These are phyloP conservation scores for Polyporus tsugae DNA, from an alignment of 1,284 basidiomycete species.

Conservation along the genomic window DNA sequence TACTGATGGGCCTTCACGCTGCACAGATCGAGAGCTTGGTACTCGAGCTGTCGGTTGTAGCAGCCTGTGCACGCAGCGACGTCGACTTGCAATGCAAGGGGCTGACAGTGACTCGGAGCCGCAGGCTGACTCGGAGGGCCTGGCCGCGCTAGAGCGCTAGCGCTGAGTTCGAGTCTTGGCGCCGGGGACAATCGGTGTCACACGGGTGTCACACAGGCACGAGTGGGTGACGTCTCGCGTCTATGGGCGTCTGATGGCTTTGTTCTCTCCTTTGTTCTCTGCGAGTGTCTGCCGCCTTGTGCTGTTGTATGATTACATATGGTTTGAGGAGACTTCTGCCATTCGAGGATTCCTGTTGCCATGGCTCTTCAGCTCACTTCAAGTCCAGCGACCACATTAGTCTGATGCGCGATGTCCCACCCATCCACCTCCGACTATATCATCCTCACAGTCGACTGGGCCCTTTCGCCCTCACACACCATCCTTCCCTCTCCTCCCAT, in stretches of 20 bases:
- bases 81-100: too few species aligned
- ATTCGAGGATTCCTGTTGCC: background rate
- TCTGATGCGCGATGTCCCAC: background rate
- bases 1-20: too few species aligned
- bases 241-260: background rate
- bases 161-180: background rate
- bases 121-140: too few species aligned
- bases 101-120: too few species aligned
- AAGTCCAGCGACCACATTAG: background rate
- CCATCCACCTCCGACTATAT: slow-evolving; percentile 1
- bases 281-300: background rate
- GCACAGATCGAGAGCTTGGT: too few species aligned
- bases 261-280: slow-evolving; percentile 12
- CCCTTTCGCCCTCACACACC: background rate
- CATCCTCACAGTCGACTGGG: background rate
- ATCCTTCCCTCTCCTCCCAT: background rate
- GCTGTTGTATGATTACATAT: background rate
- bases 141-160: too few species aligned
- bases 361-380: slow-evolving; percentile 1
- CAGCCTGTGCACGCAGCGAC: too few species aligned
- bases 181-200: background rate
- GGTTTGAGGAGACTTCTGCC: background rate
- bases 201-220: background rate
- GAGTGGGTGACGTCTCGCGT: slow-evolving; percentile 2
- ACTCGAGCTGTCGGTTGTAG: too few species aligned